These are phyloP conservation scores for Bruguiera hainesii DNA, from an alignment of 441 rosid species.

Conservation along the genomic window DNA sequence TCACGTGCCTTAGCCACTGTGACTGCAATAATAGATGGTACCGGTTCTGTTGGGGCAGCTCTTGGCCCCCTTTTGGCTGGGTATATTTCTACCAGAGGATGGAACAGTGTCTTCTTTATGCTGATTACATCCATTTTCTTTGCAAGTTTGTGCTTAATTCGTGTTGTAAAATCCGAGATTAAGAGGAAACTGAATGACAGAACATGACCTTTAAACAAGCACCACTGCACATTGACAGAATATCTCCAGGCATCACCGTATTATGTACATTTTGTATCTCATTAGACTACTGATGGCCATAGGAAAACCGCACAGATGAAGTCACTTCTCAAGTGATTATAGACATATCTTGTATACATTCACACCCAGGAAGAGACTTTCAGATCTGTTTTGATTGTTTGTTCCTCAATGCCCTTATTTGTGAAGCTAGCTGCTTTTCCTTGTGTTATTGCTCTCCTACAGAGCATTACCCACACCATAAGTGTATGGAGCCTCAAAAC, in stretches of 20 bases:
- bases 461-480: no score
- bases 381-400: no score
- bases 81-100: constrained; percentile 67
- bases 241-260: background rate
- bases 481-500: no score
- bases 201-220: constrained; percentile 28
- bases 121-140: constrained; percentile 56
- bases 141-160: constrained; percentile 59
- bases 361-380: background rate
- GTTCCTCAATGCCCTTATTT: no score
- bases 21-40: constrained; percentile 87
- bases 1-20: constrained; percentile 85
- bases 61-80: constrained; percentile 84
- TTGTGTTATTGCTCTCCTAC: no score
- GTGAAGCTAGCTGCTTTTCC: no score
- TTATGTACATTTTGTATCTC: constrained; percentile 2
- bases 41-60: constrained; percentile 94
- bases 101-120: constrained; percentile 85
- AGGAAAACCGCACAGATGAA: constrained; percentile 1
- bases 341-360: constrained; percentile 1
- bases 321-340: constrained; percentile 1
- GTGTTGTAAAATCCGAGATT: constrained; percentile 60
- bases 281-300: constrained; percentile 4
- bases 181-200: constrained; percentile 33
- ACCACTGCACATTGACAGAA: constrained; percentile 17